Evolutionary conservation across 495 filamentous ascomycete genomes (phyloP), one percentile per base, ranked within the genome.

Genomic region (Neurospora sp.): DNA sequence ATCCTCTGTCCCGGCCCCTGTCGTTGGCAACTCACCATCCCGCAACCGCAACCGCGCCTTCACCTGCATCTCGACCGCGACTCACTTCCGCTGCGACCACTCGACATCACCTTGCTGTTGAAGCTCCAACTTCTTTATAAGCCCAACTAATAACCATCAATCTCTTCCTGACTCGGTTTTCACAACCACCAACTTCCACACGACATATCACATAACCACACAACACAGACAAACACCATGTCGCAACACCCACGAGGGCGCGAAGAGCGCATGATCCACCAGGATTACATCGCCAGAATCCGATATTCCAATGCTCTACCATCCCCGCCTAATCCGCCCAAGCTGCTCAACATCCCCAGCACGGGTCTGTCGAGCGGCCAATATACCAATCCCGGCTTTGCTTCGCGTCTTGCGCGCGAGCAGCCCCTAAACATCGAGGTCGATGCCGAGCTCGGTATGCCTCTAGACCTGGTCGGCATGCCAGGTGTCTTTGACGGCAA

Each of bases 391-490:
- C 91, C 95, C 1, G 89, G 88, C 3, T 98, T 97, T 83, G 92
- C 93, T 35, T 94, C 94, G 40, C 90, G 93, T 70, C 82, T 99
- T 73, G 93, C 93, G 1, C 87, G 94, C 75, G 93, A 96, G 74
- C 94, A 98, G 83, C 90, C 94, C n/a, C 84, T 96, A 5, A 97
- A 97, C 74, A 94, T 99, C 70, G 96, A 98, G 81, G 94, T 94
- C 27, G 96, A 99, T 88, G 94, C 94, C 22, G 96, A 98, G 84
- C 89, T 97, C 72, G 96, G 96, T 42, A 98, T 99, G 95, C 93
- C 93, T 45, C 89, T 99, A 80, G 95, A 99, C 80, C 84, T 99
- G 61, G 91, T 98, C 59, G 96, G 96, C 75, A 91, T 98, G 81
- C 96, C 96, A 7, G 92, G 94, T 1, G 88, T 98, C 59, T 97